Evolutionary conservation across 345 rosid species (phyloP).

Genomic region (Camelina neglecta): DNA sequence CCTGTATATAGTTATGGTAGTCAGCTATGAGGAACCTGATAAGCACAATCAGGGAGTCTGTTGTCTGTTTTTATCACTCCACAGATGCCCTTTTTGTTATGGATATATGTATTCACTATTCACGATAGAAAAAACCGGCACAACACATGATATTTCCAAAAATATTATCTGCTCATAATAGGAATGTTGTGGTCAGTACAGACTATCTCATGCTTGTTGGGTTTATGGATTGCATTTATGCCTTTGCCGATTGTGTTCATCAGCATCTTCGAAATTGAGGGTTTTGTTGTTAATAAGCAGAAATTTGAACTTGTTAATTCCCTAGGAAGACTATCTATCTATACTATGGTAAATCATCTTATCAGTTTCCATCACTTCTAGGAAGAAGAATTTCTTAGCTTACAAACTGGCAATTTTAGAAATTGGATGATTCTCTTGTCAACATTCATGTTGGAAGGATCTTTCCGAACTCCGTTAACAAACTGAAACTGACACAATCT

Average conservation of each 20-base stretch:
- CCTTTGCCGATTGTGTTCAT: neutral
- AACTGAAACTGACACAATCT: neutral
- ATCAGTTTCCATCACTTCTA: neutral
- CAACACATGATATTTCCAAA: neutral
- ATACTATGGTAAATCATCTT: neutral
- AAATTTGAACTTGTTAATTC: neutral
- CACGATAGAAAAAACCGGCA: conserved; percentile 3
- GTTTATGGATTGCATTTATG: conserved; percentile 22
- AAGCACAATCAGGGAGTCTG: neutral
- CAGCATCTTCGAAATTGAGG: neutral
- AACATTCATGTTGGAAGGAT: neutral
- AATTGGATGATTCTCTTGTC: neutral
- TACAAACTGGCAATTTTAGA: conserved; percentile 4
- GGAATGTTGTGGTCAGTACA: neutral
- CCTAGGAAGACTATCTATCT: neutral
- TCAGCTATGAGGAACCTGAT: conserved; percentile 8
- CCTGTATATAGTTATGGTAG: conserved; percentile 1
- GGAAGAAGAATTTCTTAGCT: neutral
- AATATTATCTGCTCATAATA: neutral
- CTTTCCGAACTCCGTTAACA: neutral
- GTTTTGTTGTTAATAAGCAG: conserved; percentile 23
- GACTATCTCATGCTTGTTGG: conserved; percentile 7
- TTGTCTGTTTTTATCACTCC: neutral
- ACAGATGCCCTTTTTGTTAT: neutral
- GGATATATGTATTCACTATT: neutral